Evolutionary conservation across 192 early-diverging fungal genomes (phyloP), one percentile per base, ranked within the genome.

Genomic region (Coemansia sp.): DNA sequence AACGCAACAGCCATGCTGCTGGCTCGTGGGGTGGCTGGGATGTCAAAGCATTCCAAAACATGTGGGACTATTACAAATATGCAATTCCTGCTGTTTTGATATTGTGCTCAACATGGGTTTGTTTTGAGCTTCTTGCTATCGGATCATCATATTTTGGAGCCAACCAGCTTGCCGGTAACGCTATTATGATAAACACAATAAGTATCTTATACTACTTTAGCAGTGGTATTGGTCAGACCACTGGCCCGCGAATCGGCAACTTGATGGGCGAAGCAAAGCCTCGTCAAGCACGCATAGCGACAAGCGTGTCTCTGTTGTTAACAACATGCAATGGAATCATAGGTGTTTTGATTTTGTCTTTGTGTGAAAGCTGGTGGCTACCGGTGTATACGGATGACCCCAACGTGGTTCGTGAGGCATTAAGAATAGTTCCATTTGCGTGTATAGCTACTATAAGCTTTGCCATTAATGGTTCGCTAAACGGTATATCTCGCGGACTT

Each of bases 21-120:
- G 85, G 91, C 41, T 87, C 85, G 11, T 98, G 92, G 94, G 94
- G 93, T 45, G 95, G 93, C 3, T 94, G 90, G 89, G 87, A 89
- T 12, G 65, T 74, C 12, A 85, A 87, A 43, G 87, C 89, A 5
- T 69, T 94, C 58, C 74, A 84, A 56, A 85, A 81, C 45, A 89
- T 89, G 88, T 69, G 67, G 6, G 73, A 72, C 22, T 90, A 87
- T 61, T 64, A 88, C 58, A 76, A 73, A 26, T 78, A 97, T 39
- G 95, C 92, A 5, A 52, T 93, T 12, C 92, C 95, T 0, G 90
- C 91, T 0, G 85, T 93, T n/a, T 63, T 92, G 40, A 95, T 93
- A 87, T 80, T 89, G 10, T 88, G 89, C 58, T 78, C 86, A 13
- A 92, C 93, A 68, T 94, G 93, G 93, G 86, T 89, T 83, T 85